These are phyloP conservation scores for Thielaviopsis populi DNA, from an alignment of 2,329 filamentous ascomycete species.

Conservation along the genomic window DNA sequence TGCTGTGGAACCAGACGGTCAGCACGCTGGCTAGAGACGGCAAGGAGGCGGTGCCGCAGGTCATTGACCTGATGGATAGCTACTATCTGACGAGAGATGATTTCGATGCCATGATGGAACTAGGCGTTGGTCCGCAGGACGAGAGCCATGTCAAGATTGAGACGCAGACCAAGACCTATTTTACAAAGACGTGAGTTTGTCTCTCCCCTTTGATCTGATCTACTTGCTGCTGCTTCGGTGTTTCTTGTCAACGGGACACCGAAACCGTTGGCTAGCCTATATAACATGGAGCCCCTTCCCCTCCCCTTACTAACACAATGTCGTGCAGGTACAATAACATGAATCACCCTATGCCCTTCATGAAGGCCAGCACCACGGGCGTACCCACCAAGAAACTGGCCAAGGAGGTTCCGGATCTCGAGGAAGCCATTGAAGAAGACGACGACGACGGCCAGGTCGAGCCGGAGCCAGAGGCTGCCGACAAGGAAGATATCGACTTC, in stretches of 20 bases:
- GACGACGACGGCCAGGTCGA: conserved; percentile 59
- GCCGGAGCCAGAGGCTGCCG: conserved; percentile 44
- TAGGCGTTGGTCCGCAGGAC: conserved; percentile 74
- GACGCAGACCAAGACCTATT: conserved; percentile 70
- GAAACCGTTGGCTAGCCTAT: not conserved
- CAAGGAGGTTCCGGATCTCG: conserved; percentile 76
- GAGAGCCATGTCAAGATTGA: conserved; percentile 65
- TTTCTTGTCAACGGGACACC: not conserved
- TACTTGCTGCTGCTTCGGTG: conserved; percentile 2
- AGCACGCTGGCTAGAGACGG: conserved; percentile 61
- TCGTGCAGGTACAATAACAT: conserved; percentile 60
- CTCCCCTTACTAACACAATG: conserved; percentile 15
- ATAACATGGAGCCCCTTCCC: no score
- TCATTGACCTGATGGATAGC: conserved; percentile 92
- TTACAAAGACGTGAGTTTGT: conserved; percentile 70
- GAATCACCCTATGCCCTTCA: conserved; percentile 84
- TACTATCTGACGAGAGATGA: conserved; percentile 93
- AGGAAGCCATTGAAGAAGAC: conserved; percentile 89
- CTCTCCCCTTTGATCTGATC: not conserved
- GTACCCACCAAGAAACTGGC: conserved; percentile 51
- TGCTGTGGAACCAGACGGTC: conserved; percentile 70
- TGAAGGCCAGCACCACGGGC: conserved; percentile 66
- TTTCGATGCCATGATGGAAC: conserved; percentile 80
- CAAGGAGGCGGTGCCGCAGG: conserved; percentile 63
- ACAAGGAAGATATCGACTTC: conserved; percentile 65